These are phyloP conservation scores for Penicillium paradoxum DNA, from an alignment of 495 filamentous ascomycete species.

Conservation along the genomic window DNA sequence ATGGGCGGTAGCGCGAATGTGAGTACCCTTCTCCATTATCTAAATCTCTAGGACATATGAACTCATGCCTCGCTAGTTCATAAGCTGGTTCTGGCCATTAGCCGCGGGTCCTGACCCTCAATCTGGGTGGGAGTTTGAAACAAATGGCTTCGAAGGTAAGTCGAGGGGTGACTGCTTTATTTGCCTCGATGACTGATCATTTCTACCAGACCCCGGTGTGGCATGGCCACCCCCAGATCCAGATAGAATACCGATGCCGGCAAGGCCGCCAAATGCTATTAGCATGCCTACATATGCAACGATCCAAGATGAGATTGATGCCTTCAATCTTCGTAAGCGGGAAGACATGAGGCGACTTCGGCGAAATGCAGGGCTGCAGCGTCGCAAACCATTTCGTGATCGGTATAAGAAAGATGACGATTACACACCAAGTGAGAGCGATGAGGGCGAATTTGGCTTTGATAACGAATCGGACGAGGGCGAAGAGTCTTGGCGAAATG, in stretches of 20 bases:
- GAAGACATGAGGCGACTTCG: constrained; percentile 46
- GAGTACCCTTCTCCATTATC: not conserved
- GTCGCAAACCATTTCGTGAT: constrained; percentile 49
- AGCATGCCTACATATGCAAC: constrained; percentile 23
- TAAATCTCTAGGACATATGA: not conserved
- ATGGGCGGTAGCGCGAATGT: constrained; percentile 63
- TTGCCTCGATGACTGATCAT: not conserved
- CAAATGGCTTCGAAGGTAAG: constrained; percentile 82
- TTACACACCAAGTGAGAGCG: constrained; percentile 27
- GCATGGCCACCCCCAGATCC: constrained; percentile 91
- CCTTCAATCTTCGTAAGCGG: constrained; percentile 53
- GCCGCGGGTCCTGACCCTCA: constrained; percentile 49
- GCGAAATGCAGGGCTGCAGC: constrained; percentile 26
- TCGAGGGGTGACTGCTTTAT: not conserved
- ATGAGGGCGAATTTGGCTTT: constrained; percentile 22
- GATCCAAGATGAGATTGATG: constrained; percentile 46
- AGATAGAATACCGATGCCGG: constrained; percentile 61
- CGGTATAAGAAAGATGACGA: constrained; percentile 30
- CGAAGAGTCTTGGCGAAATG: constrained; percentile 71
- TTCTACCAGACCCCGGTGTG: constrained; percentile 37
- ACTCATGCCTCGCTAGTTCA: constrained; percentile 25
- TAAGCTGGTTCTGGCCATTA: constrained; percentile 65
- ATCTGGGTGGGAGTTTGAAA: constrained; percentile 64
- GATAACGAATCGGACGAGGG: constrained; percentile 39
- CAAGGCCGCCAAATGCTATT: constrained; percentile 25